Conservation (phyloP, 257 asterid genomes). For the Lycium barbarum region DNA sequence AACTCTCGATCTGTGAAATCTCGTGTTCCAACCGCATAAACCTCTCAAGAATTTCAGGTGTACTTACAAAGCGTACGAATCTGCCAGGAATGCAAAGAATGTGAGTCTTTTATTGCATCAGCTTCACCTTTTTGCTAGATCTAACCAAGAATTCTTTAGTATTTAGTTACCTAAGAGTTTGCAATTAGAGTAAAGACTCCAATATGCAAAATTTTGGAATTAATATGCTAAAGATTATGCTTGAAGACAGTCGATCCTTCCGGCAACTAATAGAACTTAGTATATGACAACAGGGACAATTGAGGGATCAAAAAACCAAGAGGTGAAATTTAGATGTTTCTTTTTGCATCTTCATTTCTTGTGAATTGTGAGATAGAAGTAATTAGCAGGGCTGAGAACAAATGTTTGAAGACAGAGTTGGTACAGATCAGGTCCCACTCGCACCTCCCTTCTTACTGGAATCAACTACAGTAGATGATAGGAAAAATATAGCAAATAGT, state of each 20-base stretch:
- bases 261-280: not conserved
- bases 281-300: not conserved
- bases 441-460: not conserved
- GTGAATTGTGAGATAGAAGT: too few species aligned
- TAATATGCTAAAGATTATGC: not conserved
- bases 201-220: not conserved
- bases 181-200: not conserved
- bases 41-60: conserved; percentile 90
- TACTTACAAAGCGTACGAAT: conserved; percentile 84
- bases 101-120: not conserved
- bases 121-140: conserved; percentile 20
- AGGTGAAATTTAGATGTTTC: too few species aligned
- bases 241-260: not conserved
- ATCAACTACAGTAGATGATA: not conserved
- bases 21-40: conserved; percentile 67
- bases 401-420: not conserved
- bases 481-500: not conserved
- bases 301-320: too few species aligned
- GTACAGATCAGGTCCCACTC: not conserved
- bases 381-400: not conserved
- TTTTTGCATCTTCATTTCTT: too few species aligned
- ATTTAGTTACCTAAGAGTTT: not conserved
- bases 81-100: conserved; percentile 42
- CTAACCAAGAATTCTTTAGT: not conserved
- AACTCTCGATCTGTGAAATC: conserved; percentile 76